phyloP scores from a whole-genome alignment of 345 rosid genomes.

The Bruguiera gymnorhiza region DNA sequence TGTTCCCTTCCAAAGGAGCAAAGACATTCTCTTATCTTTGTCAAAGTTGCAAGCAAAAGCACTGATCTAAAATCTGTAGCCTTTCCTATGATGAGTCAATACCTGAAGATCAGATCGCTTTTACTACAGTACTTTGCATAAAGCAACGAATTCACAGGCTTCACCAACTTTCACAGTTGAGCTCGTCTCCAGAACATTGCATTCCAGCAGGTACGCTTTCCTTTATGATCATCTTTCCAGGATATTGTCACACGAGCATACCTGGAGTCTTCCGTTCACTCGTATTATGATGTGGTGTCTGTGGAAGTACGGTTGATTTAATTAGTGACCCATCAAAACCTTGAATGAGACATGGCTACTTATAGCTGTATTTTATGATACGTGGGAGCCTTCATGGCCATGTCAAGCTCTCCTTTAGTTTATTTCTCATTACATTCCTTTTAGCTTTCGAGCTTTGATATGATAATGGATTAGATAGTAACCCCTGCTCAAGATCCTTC shows the following conservation, averaged over 20 bases:
- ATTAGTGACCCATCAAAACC: slow-evolving; percentile 18
- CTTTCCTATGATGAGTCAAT: no score
- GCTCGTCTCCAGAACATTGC: neutral
- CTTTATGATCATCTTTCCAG: neutral
- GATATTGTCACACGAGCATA: neutral
- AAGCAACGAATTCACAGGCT: neutral
- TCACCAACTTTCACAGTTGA: slow-evolving; percentile 1
- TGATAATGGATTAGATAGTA: neutral
- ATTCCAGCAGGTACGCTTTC: no score
- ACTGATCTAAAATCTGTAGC: no score
- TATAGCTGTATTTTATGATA: no score
- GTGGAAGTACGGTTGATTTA: neutral
- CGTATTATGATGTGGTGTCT: neutral
- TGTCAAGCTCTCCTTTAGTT: neutral
- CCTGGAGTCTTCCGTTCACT: slow-evolving; percentile 14
- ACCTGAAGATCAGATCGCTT: no score
- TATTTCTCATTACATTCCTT: neutral
- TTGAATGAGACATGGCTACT: slow-evolving; percentile 6
- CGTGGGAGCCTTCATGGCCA: neutral
- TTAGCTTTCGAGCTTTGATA: no score
- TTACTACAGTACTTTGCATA: no score
- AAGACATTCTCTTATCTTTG: no score
- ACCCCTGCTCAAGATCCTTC: neutral
- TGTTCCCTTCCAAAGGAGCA: no score
- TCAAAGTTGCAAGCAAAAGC: no score